Percentiles rank a stretch among this genome's conserved stretches.
Evolutionary conservation across 805 yeast species (phyloP).

Genomic region (Saccharomycopsis selenospora): DNA sequence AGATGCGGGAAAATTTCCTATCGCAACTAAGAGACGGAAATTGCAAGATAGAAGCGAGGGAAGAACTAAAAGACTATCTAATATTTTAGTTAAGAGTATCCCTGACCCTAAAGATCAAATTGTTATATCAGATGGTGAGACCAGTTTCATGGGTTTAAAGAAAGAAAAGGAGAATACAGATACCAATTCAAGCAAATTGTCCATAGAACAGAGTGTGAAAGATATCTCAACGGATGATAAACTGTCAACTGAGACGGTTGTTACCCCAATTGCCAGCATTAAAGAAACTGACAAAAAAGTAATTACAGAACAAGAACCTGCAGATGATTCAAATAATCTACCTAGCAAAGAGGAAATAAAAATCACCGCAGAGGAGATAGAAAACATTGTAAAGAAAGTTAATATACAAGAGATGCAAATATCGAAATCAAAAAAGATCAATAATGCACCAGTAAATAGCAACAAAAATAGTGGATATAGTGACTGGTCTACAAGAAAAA

Average conservation of each 20-base stretch:
- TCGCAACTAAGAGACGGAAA: too few relatives aligned
- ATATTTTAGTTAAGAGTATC: too few relatives aligned
- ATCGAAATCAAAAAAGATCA: neutral
- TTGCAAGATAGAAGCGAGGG: too few relatives aligned
- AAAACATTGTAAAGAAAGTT: neutral
- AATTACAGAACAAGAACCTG: slow-evolving; percentile 5
- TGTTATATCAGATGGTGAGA: too few relatives aligned
- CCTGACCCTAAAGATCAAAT: too few relatives aligned
- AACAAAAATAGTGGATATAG: neutral
- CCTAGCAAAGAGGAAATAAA: too few relatives aligned
- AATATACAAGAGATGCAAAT: slow-evolving; percentile 5
- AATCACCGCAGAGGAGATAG: slow-evolving; percentile 5
- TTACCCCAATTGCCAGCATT: slow-evolving; percentile 7
- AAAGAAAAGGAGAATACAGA: neutral
- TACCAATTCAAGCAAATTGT: neutral
- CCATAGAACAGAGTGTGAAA: neutral
- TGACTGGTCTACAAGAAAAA: slow-evolving; percentile 8
- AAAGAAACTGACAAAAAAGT: slow-evolving; percentile 5
- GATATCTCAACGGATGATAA: neutral
- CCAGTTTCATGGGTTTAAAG: too few relatives aligned
- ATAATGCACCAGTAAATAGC: neutral
- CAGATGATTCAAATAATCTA: neutral
- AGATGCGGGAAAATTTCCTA: too few relatives aligned
- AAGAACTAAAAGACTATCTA: too few relatives aligned
- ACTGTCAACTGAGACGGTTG: neutral